Evolutionary conservation across 2,329 filamentous ascomycete species (phyloP).

Genomic region (Colletotrichum euphorbiae): DNA sequence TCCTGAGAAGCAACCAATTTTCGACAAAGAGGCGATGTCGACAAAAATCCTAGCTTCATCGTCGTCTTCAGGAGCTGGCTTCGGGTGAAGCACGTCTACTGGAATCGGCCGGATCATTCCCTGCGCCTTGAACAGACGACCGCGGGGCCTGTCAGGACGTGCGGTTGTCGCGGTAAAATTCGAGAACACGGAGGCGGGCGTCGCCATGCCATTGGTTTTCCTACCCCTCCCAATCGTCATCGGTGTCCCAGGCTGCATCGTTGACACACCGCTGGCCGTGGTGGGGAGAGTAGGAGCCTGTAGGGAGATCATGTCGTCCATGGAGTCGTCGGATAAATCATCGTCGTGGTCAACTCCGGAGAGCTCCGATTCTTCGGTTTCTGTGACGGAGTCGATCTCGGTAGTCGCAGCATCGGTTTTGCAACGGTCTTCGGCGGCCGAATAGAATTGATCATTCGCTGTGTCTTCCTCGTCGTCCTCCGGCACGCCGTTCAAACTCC

Average conservation of each 20-base stretch:
- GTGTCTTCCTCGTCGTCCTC: conserved; percentile 85
- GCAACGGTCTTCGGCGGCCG: conserved; percentile 84
- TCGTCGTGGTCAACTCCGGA: conserved; percentile 77
- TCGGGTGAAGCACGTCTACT: conserved; percentile 85
- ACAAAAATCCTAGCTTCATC: conserved; percentile 92
- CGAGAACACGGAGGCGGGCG: conserved; percentile 90
- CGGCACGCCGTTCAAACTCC: conserved; percentile 67
- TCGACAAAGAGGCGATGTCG: conserved; percentile 84
- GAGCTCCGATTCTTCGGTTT: conserved; percentile 70
- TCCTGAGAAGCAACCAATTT: conserved; percentile 95
- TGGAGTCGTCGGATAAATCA: conserved; percentile 85
- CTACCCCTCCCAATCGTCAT: conserved; percentile 76
- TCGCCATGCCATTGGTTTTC: conserved; percentile 77
- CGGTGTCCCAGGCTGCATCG: conserved; percentile 83
- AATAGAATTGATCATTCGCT: conserved; percentile 91
- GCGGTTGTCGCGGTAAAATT: conserved; percentile 88
- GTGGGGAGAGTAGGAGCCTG: conserved; percentile 82
- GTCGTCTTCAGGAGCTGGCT: conserved; percentile 80
- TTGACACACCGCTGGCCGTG: conserved; percentile 84
- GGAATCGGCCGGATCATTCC: conserved; percentile 79
- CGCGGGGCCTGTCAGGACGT: conserved; percentile 76
- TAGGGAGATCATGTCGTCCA: conserved; percentile 94
- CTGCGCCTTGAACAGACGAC: conserved; percentile 86
- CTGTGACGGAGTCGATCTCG: conserved; percentile 68
- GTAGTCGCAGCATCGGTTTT: conserved; percentile 70